Base-by-base conservation (phyloP, 345 rosid genomes). In the Salix suchowensis region DNA sequence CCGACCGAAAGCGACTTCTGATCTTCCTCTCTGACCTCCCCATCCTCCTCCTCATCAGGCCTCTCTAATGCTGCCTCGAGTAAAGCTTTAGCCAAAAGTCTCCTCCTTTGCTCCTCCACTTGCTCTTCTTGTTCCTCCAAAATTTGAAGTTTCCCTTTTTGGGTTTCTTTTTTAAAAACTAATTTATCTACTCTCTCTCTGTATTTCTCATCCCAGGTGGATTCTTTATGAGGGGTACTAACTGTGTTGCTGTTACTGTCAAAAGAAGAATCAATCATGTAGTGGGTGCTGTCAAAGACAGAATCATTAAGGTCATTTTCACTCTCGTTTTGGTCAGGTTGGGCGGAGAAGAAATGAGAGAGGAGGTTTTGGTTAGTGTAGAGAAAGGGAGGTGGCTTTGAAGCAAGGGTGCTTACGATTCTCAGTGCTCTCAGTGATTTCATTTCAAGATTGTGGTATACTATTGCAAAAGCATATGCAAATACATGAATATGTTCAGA, bases 1-100 rank as follows among this genome's bases (percentile, higher is more conserved):
- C 99, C 99, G 12, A 96, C 97, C 14, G 92, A 83, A 60, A 96
- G 83, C 1, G 99, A 96, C 84, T 87, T 93, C 89, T 96, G 98
- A 74, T 96, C 92, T 81, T 96, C 99, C 86, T 96, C 99, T 75
- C 81, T 86, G 67, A 93, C 84, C 67, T 82, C 90, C 37, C 83
- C 91, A 8, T 87, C 91, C 15, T 84, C 89, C 10, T 84, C 93
- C 14, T 90, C 90, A 54, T 89, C 97, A 0, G 94, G 84, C 52
- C 78, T 77, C 36, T 81, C 88, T 46, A 96, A 75, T 5, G 99
- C 98, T 23, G 96, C 96, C 80, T 87, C 86, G 40, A 96, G 91
- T 72, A 93, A 83, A 39, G 94, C 87, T 86, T 80, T 91, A 0
- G 98, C 97, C 4, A 96, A 89, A 74, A 84, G 39, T 80, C 97